Percentiles rank a stretch among this genome's conserved stretches.
Conservation (phyloP, 164 flowering plant genomes). For the Dillenia suffruticosa region DNA sequence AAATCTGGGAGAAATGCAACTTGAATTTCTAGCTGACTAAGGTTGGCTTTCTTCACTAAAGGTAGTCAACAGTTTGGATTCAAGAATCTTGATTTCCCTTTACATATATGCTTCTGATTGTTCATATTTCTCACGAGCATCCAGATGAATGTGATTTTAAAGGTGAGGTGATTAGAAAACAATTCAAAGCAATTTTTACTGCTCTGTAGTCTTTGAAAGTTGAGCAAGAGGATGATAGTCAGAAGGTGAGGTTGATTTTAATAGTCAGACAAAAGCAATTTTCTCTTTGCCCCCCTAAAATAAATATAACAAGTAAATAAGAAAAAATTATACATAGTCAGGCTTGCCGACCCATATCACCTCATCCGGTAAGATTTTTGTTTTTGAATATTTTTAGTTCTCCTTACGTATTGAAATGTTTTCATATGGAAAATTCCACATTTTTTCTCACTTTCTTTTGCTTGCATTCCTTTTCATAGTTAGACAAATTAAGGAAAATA, state of each 20-base stretch:
- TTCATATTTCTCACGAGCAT: conserved; percentile 40
- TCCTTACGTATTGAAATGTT: no score
- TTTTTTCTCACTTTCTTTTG: no score
- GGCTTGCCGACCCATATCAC: no score
- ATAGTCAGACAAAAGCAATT: conserved; percentile 26
- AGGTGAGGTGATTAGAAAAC: conserved; percentile 75
- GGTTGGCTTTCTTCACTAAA: conserved; percentile 32
- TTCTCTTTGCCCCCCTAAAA: no score
- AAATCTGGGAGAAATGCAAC: conserved; percentile 74
- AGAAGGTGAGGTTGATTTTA: conserved; percentile 26
- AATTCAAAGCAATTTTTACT: conserved; percentile 18
- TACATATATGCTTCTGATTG: not conserved
- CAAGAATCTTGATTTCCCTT: not conserved
- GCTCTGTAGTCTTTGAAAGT: conserved; percentile 34
- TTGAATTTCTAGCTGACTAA: conserved; percentile 72
- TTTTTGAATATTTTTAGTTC: no score
- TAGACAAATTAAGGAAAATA: no score
- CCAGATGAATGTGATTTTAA: conserved; percentile 57
- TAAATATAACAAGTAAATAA: no score
- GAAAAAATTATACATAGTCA: no score
- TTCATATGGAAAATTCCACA: no score
- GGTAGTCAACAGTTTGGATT: not conserved
- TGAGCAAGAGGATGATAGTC: conserved; percentile 43
- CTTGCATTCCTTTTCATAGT: no score
- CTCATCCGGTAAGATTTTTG: no score